Conservation (phyloP, 2,329 filamentous ascomycete species). For the Dissoconium aciculare region DNA sequence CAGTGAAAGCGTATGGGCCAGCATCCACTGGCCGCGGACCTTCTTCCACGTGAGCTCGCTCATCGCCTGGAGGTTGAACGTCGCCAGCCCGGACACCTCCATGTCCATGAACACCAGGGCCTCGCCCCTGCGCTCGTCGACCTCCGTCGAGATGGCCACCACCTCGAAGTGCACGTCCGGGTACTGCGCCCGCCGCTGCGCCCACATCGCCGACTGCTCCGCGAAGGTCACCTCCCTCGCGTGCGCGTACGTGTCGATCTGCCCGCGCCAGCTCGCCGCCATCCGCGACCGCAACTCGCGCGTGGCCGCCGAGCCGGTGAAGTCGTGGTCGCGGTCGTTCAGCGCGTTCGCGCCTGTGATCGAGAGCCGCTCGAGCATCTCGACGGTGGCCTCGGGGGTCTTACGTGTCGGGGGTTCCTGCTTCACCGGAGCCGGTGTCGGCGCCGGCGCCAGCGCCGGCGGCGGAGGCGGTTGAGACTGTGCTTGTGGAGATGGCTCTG, state of each 20-base stretch:
- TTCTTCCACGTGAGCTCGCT: conserved; percentile 4
- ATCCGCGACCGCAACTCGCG: conserved; percentile 3
- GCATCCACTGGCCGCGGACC: conserved; percentile 2
- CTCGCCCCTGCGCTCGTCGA: conserved; percentile 3
- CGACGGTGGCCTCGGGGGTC: conserved; percentile 1
- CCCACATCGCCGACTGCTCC: conserved; percentile 3
- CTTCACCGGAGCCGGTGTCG: neutral
- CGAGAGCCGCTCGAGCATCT: conserved; percentile 2
- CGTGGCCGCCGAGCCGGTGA: conserved; percentile 1
- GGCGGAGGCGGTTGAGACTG: too few species aligned
- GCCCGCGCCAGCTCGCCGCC: neutral
- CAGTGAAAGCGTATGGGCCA: conserved; percentile 3
- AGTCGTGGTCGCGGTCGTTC: conserved; percentile 3
- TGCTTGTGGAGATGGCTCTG: too few species aligned
- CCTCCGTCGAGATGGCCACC: conserved; percentile 1
- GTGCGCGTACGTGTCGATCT: conserved; percentile 6
- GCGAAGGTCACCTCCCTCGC: conserved; percentile 1
- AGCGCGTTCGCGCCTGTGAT: conserved; percentile 1
- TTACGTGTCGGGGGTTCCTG: conserved; percentile 16
- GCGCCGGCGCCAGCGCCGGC: neutral
- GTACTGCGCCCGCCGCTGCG: conserved; percentile 1
- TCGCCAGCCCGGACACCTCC: conserved; percentile 5
- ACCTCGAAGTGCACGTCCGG: conserved; percentile 3
- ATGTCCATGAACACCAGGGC: conserved; percentile 4
- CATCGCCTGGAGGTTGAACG: conserved; percentile 4